A percentile compares a stretch with the other conserved stretches of the same genome.
Evolutionary conservation across 2,329 filamentous ascomycete species (phyloP).

Genomic region (Cladophialophora bantiana): DNA sequence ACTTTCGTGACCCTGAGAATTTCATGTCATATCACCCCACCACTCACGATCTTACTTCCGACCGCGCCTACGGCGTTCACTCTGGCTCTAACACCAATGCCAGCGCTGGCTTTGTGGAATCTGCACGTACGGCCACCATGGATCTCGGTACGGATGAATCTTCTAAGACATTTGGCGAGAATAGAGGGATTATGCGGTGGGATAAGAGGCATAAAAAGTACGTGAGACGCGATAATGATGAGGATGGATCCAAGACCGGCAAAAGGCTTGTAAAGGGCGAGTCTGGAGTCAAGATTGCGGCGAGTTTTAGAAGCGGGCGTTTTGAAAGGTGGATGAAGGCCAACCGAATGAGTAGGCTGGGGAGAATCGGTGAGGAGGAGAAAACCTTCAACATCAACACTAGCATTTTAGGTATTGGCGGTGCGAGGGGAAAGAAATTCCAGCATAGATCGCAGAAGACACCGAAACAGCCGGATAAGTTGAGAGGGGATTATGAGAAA

Average conservation of each 20-base stretch:
- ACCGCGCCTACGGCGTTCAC: slow-evolving; percentile 91
- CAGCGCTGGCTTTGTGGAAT: slow-evolving; percentile 78
- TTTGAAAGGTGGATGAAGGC: slow-evolving; percentile 92
- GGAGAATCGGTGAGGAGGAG: slow-evolving; percentile 83
- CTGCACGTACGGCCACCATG: slow-evolving; percentile 87
- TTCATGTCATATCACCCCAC: slow-evolving; percentile 97
- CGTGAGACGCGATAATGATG: slow-evolving; percentile 88
- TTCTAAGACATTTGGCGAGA: slow-evolving; percentile 77
- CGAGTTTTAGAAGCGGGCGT: slow-evolving; percentile 88
- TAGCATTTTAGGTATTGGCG: not conserved
- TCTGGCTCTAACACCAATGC: slow-evolving; percentile 68
- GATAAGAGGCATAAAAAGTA: slow-evolving; percentile 98
- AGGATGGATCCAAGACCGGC: slow-evolving; percentile 75
- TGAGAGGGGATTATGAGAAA: slow-evolving; percentile 85
- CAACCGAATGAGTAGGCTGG: slow-evolving; percentile 79
- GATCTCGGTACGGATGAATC: slow-evolving; percentile 86
- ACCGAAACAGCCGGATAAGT: slow-evolving; percentile 93
- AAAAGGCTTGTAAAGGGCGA: slow-evolving; percentile 84
- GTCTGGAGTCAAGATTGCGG: slow-evolving; percentile 93
- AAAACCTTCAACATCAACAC: slow-evolving; percentile 47
- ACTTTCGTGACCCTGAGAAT: slow-evolving; percentile 83
- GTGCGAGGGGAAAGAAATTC: slow-evolving; percentile 64
- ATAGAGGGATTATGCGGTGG: slow-evolving; percentile 84
- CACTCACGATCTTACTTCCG: slow-evolving; percentile 80
- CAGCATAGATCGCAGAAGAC: slow-evolving; percentile 87